Base-by-base conservation (phyloP, 1,139 yeast species). In the Arxiozyma telluris region DNA sequence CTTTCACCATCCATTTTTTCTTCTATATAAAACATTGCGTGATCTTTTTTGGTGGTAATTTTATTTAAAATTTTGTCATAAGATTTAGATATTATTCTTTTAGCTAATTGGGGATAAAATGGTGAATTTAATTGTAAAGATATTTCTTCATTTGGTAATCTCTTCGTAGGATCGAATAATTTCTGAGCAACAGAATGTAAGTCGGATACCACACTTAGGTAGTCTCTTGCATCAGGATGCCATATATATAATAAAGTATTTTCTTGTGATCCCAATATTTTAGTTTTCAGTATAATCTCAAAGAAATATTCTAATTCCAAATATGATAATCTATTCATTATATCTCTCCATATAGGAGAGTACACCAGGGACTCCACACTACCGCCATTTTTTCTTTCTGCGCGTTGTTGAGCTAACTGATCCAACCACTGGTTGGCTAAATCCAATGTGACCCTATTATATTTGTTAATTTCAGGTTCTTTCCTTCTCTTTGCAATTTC, bases 1-100 rank as follows among this genome's bases (percentile, higher is more conserved):
- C 98, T 71, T 66, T 91, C 98, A 2, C 98, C 98, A 69, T 93
- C 98, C 73, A 90, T 78, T 66, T 93, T 93, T 66, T 93, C 97
- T 64, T 93, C 98, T 27, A 93, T 81, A 54, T 76, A 79, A 64
- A 89, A 89, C 41, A 78, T 79, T 49, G 68, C 64, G 1, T 70
- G 62, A 11, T 9, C 17, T 6, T 3, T 18, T 12, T n/a, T n/a
- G 3, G 7, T 34, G 2, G 27, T 3, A 71, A 84, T 72, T 42
- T 70, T 72, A 15, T 66, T 64, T 20, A 82, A 77, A 21, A 84
- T 70, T 22, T 72, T 70, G 4, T 75, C 76, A 64, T 84, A 83
- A 21, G 77, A 71, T 5, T 72, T 68, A 38, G 72, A 71, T 4
- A 82, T 71, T 8, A 49, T 21, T 59, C 80, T 81, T 44, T 78